Conservation (phyloP, 2,329 filamentous ascomycete species). For the Penicillium sp. region DNA sequence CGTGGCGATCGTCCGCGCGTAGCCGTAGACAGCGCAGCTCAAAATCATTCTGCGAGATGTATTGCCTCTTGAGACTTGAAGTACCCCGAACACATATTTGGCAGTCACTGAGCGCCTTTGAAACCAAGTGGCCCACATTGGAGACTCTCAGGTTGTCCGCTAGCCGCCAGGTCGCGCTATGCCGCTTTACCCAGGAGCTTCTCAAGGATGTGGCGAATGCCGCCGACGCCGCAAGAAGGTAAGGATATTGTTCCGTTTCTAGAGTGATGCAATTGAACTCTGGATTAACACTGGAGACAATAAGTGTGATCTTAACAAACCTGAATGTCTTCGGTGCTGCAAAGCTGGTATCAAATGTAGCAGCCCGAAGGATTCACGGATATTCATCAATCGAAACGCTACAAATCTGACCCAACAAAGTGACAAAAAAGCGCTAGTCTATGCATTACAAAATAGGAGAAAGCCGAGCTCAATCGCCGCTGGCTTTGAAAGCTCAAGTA, state of each 20-base stretch:
- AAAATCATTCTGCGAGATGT: background rate
- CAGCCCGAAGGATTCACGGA: background rate
- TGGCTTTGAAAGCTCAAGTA: background rate
- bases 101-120: background rate
- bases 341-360: background rate
- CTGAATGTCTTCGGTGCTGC: background rate
- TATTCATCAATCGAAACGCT: background rate
- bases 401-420: background rate
- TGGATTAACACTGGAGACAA: background rate
- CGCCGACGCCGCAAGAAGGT: background rate
- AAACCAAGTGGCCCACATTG: background rate
- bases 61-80: background rate
- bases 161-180: background rate
- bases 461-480: background rate
- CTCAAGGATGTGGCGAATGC: background rate
- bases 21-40: background rate
- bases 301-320: background rate
- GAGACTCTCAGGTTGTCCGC: background rate
- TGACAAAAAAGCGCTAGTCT: background rate
- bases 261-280: background rate
- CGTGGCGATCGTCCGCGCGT: background rate
- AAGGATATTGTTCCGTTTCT: background rate
- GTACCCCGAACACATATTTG: background rate
- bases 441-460: background rate
- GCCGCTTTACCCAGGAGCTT: background rate